phyloP scores from a whole-genome alignment of 345 rosid genomes.

The Capsella bursapastoris region DNA sequence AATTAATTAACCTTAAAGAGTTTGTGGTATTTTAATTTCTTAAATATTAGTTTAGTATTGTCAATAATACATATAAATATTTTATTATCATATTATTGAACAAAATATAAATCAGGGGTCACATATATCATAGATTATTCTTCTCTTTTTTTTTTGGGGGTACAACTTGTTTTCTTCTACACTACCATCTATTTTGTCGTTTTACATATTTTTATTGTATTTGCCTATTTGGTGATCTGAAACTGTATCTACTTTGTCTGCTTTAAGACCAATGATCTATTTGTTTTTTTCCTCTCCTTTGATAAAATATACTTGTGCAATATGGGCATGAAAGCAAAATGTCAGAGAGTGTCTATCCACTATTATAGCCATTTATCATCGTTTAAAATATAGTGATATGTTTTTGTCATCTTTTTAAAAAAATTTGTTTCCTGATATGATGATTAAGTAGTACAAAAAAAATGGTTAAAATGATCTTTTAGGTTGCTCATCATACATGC shows the following conservation, averaged over 20 bases:
- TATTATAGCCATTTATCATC: constrained; percentile 8
- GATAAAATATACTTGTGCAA: constrained; percentile 8
- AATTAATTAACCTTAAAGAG: background rate
- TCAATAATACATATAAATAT: background rate
- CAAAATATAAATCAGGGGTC: constrained; percentile 7
- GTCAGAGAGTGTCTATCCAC: constrained; percentile 35
- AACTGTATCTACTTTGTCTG: constrained; percentile 33
- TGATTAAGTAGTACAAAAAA: background rate
- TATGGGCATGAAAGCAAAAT: constrained; percentile 27
- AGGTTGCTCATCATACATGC: background rate
- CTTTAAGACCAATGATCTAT: constrained; percentile 32
- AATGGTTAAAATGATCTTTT: background rate
- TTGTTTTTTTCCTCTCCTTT: constrained; percentile 28
- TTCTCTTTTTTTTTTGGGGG: background rate
- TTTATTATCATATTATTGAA: constrained; percentile 11
- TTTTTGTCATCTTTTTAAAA: background rate
- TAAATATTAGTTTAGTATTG: background rate
- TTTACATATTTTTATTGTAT: background rate
- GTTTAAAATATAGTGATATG: background rate
- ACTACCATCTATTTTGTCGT: background rate
- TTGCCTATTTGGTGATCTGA: constrained; percentile 28
- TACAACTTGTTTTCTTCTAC: constrained; percentile 14
- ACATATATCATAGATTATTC: constrained; percentile 12
- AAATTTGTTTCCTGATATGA: background rate
- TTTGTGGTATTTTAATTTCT: background rate